Evolutionary conservation across 2,329 filamentous ascomycete genomes (phyloP).

Genomic region (Colletotrichum ledebouriae): DNA sequence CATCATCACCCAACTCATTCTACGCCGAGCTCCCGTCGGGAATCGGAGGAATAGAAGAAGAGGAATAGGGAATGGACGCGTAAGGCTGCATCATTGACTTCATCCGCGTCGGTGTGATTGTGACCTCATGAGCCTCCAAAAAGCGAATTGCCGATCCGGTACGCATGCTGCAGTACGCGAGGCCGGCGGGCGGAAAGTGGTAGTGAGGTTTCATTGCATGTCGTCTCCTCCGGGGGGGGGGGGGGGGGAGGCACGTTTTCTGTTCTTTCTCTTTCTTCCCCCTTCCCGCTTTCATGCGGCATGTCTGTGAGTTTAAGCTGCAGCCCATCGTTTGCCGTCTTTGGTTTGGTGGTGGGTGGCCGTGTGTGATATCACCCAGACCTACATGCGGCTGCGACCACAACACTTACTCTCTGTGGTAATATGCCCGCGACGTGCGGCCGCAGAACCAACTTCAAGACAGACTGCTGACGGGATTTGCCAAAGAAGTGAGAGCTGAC

Average conservation of each 20-base stretch:
- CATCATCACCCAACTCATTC: no score
- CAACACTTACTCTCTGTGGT: conserved; percentile 8
- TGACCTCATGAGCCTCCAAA: conserved; percentile 5
- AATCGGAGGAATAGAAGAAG: no score
- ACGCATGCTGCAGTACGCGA: neutral
- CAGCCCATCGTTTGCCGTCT: neutral
- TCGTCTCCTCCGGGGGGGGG: conserved; percentile 18
- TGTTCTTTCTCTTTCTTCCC: conserved; percentile 5
- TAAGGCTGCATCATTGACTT: no score
- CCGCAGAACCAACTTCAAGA: neutral
- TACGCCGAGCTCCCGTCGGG: no score
- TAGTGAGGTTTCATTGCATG: conserved; percentile 28
- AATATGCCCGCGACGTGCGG: conserved; percentile 13
- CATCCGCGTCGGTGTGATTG: conserved; percentile 12
- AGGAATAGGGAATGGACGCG: no score
- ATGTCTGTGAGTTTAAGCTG: neutral
- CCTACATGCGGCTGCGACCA: conserved; percentile 13
- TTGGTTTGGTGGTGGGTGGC: no score
- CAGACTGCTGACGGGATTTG: neutral
- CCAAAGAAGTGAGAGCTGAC: neutral
- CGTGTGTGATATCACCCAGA: conserved; percentile 14
- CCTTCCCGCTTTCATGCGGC: neutral
- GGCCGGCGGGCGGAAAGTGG: neutral
- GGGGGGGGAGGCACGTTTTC: neutral
- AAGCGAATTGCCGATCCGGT: neutral